A percentile compares a stretch with the other conserved stretches of the same genome.
Evolutionary conservation across 352 stramenopile genomes (phyloP).

Genomic region (Globisporangium radiosum): DNA sequence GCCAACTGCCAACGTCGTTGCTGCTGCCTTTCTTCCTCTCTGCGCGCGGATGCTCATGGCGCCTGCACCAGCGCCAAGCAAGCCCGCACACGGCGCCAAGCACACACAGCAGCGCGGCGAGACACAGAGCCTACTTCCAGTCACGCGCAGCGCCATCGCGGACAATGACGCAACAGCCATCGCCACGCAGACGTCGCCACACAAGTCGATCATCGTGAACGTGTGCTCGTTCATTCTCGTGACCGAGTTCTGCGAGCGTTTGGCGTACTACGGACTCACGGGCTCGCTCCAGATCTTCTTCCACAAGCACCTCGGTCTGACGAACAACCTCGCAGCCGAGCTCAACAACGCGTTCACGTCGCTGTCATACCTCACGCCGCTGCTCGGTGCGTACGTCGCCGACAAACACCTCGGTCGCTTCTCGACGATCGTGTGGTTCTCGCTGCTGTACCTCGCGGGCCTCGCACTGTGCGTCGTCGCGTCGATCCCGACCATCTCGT

Average conservation of each 20-base stretch:
- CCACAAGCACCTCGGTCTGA: conserved; percentile 75
- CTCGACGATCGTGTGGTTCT: conserved; percentile 74
- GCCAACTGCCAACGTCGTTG: neutral
- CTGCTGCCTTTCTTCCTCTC: too few species aligned
- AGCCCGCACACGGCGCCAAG: neutral
- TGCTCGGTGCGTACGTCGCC: conserved; percentile 76
- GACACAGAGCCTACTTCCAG: conserved; percentile 9
- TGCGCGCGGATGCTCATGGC: neutral
- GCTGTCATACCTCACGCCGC: conserved; percentile 77
- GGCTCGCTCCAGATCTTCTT: conserved; percentile 86
- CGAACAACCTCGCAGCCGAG: conserved; percentile 76
- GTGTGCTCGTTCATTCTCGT: conserved; percentile 87
- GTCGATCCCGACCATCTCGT: conserved; percentile 45
- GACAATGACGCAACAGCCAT: neutral
- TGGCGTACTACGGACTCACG: conserved; percentile 80
- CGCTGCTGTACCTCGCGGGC: conserved; percentile 57
- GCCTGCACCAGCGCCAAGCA: neutral
- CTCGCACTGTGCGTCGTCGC: conserved; percentile 68
- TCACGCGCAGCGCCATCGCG: neutral
- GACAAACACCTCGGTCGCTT: conserved; percentile 78
- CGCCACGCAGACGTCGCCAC: conserved; percentile 5
- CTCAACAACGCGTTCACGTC: conserved; percentile 84
- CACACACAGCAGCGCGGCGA: neutral
- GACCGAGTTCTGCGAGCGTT: conserved; percentile 80
- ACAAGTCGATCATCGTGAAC: conserved; percentile 77